Percentiles rank a stretch among this genome's conserved stretches.
phyloP scores from a whole-genome alignment of 108 stramenopile species.

The Discostella stelligeroides region DNA sequence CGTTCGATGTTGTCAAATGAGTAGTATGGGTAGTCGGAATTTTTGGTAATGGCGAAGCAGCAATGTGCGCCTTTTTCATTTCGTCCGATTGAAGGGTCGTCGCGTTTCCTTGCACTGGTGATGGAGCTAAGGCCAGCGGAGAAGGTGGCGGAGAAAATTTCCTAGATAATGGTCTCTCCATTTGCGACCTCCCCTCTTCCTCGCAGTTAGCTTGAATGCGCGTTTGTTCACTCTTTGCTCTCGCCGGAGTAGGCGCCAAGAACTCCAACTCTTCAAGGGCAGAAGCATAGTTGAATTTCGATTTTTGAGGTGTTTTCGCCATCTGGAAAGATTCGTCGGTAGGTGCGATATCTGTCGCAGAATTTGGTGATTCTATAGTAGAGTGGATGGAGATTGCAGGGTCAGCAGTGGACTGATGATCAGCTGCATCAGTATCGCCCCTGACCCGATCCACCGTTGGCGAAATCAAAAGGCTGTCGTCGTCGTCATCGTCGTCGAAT shows the following conservation, averaged over 20 bases:
- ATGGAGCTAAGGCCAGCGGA: not conserved
- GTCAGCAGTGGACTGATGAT: not conserved
- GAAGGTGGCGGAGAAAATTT: not conserved
- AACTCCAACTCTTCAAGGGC: slow-evolving; percentile 7
- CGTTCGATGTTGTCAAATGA: not conserved
- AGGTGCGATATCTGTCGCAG: not conserved
- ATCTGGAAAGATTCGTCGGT: not conserved
- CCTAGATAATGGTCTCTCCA: not conserved
- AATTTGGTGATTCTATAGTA: not conserved
- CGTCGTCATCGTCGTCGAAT: slow-evolving; percentile 1
- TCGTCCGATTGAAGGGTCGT: not conserved
- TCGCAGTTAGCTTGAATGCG: not conserved
- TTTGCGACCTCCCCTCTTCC: not conserved
- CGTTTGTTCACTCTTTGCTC: not conserved
- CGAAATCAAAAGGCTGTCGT: slow-evolving; percentile 5
- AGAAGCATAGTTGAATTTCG: slow-evolving; percentile 11
- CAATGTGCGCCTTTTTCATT: not conserved
- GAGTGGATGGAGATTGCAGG: not conserved
- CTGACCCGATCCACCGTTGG: not conserved
- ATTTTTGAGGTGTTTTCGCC: not conserved
- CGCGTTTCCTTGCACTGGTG: too few relatives aligned
- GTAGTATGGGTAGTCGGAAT: not conserved
- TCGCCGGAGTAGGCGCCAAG: slow-evolving; percentile 10
- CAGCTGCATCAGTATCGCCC: too few relatives aligned
- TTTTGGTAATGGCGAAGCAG: too few relatives aligned